Evolutionary conservation across 768 basidiomycete species (phyloP), one percentile per base, ranked within the genome.

Genomic region (Holtermannia corniformis): DNA sequence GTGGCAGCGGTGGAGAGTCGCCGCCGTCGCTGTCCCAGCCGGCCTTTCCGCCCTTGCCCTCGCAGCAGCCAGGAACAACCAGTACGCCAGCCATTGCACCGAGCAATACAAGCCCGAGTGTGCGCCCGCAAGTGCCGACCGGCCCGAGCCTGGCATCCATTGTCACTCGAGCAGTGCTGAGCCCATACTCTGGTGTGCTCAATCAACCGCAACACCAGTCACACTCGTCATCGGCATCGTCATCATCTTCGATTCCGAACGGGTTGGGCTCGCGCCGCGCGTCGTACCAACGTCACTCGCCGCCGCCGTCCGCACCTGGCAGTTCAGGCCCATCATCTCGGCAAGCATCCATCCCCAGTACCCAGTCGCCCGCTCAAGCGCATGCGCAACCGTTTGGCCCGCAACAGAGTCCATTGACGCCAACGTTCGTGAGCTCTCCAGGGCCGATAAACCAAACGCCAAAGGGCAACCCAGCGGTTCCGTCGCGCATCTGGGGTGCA

Each of bases 121-220:
- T 41, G 2, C 43, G 26, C 2, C 24, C 24, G 19, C 37, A 47
- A 32, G 25, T 23, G 12, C 26, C 47, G 5, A 26, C 49, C 1
- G 68, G 68, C 1, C 71, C 71, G 10, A 67, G 65, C 44, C 48
- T 72, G 43, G 71, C 71, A 1, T 63, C 60, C 26, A 72, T 72
- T 28, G 64, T 72, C 12, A 72, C 71, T 11, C 57, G 71, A 25
- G 71, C 71, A 2, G 69, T 72, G 37, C 55, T 68, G 4, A 58
- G 56, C 44, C 67, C 67, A 5, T 62, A 61, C 3, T 63, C 58
- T 23, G 47, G 47, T 10, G 56, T 60, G 0, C 43, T 67, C 16
- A 37, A 37, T 37, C 32, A 37, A 16, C 32, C 32, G 32, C 16
- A 7, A 7, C 32, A 37, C n/a, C n/a, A n/a, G n/a, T n/a, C n/a